Percentiles rank a stretch among this genome's conserved stretches.
These are phyloP conservation scores for Hypoxylon crocopeplum DNA, from an alignment of 495 filamentous ascomycete species.

Conservation along the genomic window DNA sequence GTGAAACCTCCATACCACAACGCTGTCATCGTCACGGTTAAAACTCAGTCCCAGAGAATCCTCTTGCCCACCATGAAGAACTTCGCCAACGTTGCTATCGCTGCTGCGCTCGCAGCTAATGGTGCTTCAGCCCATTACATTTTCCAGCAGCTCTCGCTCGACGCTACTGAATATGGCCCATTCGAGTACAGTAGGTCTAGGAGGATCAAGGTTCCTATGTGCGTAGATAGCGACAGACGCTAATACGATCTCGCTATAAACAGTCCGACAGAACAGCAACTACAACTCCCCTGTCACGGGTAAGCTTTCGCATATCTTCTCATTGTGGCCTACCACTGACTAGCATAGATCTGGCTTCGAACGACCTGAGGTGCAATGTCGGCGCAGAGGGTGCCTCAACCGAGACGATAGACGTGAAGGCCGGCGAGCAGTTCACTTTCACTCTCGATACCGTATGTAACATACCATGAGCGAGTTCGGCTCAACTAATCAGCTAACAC, in stretches of 20 bases:
- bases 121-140: slow-evolving; percentile 42
- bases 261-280: slow-evolving; percentile 56
- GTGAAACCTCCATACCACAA: slow-evolving; percentile 5
- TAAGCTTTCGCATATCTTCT: slow-evolving; percentile 2
- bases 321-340: neutral
- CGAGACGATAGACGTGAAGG: slow-evolving; percentile 45
- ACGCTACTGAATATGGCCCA: slow-evolving; percentile 25
- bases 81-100: slow-evolving; percentile 35
- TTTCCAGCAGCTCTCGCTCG: slow-evolving; percentile 38
- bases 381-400: slow-evolving; percentile 52
- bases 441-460: slow-evolving; percentile 43
- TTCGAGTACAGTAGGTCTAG: slow-evolving; percentile 39
- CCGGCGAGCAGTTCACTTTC: slow-evolving; percentile 52
- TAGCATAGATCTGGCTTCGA: slow-evolving; percentile 45
- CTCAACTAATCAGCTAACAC: slow-evolving; percentile 1
- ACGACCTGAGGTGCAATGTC: slow-evolving; percentile 60
- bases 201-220: neutral
- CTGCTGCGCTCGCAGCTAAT: slow-evolving; percentile 33
- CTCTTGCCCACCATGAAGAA: slow-evolving; percentile 32
- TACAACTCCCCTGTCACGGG: slow-evolving; percentile 60
- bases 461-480: neutral
- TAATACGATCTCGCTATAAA: slow-evolving; percentile 7
- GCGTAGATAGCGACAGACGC: neutral
- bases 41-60: neutral
- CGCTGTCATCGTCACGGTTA: slow-evolving; percentile 6